Base-by-base conservation (phyloP, 805 yeast genomes). In the Brettanomyces anomalus region DNA sequence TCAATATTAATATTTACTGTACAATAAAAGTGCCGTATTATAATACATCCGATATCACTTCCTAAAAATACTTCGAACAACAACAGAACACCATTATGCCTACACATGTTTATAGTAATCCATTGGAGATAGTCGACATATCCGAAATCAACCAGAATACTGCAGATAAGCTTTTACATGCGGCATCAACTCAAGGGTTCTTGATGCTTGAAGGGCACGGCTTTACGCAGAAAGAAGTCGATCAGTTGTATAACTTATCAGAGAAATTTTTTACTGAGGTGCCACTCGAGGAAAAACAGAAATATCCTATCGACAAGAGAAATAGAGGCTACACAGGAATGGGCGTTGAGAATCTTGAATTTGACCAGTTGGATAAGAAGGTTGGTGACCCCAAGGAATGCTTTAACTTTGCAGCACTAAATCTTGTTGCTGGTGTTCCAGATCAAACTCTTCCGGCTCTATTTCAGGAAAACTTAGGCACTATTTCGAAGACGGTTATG, bases 351-450 rank as follows among this genome's bases (percentile, higher is more conserved):
- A 61, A 75, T 54, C 48, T 64, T 33, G 67, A 64, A 46, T 66
- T 62, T 40, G 63, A 57, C 40, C 53, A 59, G 20, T 54, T 61
- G 4, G 59, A 53, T 37, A 62, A 56, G 45, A 44, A 53, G n/a
- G 51, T 57, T 48, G 77, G 77, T 26, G 77, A 71, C 47, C 76
- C 76, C 8, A 71, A 71, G 42, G 77, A 71, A 45, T 61, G 83
- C 1, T 76, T 80, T 63, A 85, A 85, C 54, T 76, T 84, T 57
- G 76, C 81, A 36, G 56, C 64, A 16, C 65, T 81, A 51, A 61
- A 77, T 49, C 69, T 77, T 45, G 45, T 50, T 20, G 69, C 73
- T 7, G 87, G 85, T 37, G 55, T 58, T 6, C 50, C 64, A 28
- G 57, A 60, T 10, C 59, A 61, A 36, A 62, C 59, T 3, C 58